Evolutionary conservation across 306 rosid genomes (phyloP), one percentile per base, ranked within the genome.

Genomic region (Cicer pinnatifidum): DNA sequence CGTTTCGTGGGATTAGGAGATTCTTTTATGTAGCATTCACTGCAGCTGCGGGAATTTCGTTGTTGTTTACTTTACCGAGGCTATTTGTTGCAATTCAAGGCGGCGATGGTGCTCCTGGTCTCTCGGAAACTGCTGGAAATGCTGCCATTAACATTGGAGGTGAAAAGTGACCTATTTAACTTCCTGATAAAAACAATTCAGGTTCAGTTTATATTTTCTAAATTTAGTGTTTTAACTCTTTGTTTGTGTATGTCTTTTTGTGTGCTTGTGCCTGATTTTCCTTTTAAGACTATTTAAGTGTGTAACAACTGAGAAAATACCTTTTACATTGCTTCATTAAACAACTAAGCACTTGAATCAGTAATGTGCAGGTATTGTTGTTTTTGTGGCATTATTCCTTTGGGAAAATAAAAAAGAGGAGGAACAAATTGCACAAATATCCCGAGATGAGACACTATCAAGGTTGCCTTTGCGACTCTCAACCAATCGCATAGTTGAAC

Each of bases 321-420:
- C 64, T 60, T 79, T 10, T 67, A 17, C 16, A 58, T 69, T 82
- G 57, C 82, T 84, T 80, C 79, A 69, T 69, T 81, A 84, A 79
- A 80, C 84, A 88, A 82, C 96, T 89, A 82, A 89, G 83, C 83
- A 82, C 79, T 57, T 62, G 84, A 65, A 94, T 82, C 97, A 87
- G 91, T 86, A 82, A 79, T 83, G 83, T 84, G 82, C 89, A 91
- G 99, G 99, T 82, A 85, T 94, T 51, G 71, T 87, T 81, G 87
- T 79, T 79, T 75, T 89, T 75, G 88, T 85, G 85, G 96, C 95
- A 44, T 81, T 94, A 78, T 88, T 89, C 79, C 39, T 94, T n/a
- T 94, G 99, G 99, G 97, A 94, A 76, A 91, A 85, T 79, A 94
- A 88, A 87, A 94, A 87, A 84, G 99, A 94, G 69, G 99, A 91